Evolutionary conservation across 768 basidiomycete species (phyloP).

Genomic region (Crucibulum laeve): DNA sequence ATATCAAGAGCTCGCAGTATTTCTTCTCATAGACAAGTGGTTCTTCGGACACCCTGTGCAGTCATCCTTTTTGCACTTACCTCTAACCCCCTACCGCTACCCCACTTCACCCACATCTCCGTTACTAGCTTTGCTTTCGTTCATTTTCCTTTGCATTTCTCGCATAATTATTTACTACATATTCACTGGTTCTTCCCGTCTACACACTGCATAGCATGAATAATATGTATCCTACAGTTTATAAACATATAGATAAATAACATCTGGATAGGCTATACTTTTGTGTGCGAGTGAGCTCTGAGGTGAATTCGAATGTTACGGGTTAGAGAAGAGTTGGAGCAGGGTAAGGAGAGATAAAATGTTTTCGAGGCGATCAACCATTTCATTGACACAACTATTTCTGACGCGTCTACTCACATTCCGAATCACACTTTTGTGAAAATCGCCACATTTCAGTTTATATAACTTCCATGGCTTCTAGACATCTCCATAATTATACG

Average conservation of each 20-base stretch:
- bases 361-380: too few relatives aligned
- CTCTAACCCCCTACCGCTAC: background rate
- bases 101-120: background rate
- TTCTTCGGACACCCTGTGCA: background rate
- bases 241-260: background rate
- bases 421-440: background rate
- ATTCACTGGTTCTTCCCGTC: background rate
- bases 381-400: too few relatives aligned
- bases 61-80: background rate
- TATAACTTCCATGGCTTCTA: background rate
- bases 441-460: background rate
- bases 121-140: background rate
- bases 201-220: background rate
- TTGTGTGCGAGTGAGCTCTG: too few relatives aligned
- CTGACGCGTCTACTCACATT: too few relatives aligned
- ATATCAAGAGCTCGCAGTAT: slow-evolving; percentile 79
- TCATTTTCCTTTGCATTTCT: background rate
- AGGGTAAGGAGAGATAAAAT: too few relatives aligned
- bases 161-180: background rate
- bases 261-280: too few relatives aligned
- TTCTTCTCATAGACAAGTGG: slow-evolving; percentile 77
- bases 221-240: background rate
- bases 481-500: background rate
- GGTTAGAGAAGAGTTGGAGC: too few relatives aligned
- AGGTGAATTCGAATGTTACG: too few relatives aligned